Evolutionary conservation across 495 filamentous ascomycete genomes (phyloP).

Genomic region (Echria macrotheca): DNA sequence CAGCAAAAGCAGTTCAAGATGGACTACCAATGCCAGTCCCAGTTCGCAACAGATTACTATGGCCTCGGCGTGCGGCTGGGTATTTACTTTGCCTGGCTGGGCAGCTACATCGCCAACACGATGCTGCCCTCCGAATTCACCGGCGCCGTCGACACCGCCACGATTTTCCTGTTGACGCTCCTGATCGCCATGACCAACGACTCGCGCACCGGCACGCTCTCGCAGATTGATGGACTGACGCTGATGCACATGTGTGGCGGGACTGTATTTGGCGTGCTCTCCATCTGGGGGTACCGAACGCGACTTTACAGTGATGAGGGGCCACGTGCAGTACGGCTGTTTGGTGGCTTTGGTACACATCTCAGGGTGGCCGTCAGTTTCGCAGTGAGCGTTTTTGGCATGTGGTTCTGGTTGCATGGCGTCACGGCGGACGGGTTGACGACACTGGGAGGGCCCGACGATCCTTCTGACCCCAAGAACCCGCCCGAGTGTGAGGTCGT

Average conservation of each 20-base stretch:
- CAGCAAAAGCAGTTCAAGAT: no score
- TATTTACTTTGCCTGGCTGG: constrained; percentile 27
- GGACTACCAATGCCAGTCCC: constrained; percentile 15
- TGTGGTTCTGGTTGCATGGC: constrained; percentile 26
- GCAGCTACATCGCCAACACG: constrained; percentile 20
- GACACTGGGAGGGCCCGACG: constrained; percentile 4
- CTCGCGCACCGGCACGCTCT: constrained; percentile 9
- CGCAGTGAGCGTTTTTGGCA: constrained; percentile 21
- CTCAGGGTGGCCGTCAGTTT: constrained; percentile 16
- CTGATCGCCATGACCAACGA: constrained; percentile 22
- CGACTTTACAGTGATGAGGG: constrained; percentile 19
- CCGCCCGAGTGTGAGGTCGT: constrained; percentile 12
- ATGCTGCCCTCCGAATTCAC: constrained; percentile 21
- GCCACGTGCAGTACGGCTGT: constrained; percentile 15
- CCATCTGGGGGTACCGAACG: constrained; percentile 26
- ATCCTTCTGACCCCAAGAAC: constrained; percentile 13
- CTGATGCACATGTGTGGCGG: constrained; percentile 27
- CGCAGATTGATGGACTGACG: constrained; percentile 20
- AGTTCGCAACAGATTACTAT: constrained; percentile 22
- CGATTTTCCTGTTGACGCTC: constrained; percentile 24
- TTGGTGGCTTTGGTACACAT: constrained; percentile 24
- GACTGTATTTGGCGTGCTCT: constrained; percentile 22
- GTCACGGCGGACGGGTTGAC: constrained; percentile 5
- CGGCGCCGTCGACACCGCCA: constrained; percentile 18
- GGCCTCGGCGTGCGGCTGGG: constrained; percentile 26